Conservation (phyloP, 306 rosid genomes). For the Cucurbita argyrosperma region DNA sequence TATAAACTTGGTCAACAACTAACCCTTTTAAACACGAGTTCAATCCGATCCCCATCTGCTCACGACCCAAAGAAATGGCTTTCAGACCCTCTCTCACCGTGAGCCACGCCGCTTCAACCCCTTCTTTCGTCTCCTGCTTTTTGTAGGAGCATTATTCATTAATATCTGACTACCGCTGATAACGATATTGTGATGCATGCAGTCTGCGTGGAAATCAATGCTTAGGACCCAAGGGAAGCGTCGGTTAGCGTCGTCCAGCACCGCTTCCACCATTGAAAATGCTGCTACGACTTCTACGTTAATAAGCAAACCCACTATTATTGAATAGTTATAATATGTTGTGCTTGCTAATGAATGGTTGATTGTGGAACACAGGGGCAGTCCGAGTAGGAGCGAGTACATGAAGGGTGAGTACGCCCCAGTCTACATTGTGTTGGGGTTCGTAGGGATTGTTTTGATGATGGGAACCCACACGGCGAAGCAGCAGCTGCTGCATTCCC, state of each 20-base stretch:
- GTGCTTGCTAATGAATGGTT: neutral
- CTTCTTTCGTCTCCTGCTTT: neutral
- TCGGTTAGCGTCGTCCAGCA: neutral
- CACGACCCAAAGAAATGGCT: neutral
- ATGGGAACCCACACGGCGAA: slow-evolving; percentile 4
- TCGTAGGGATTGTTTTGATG: neutral
- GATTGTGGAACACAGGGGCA: neutral
- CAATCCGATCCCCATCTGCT: neutral
- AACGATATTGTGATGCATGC: neutral
- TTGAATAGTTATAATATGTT: too few species aligned
- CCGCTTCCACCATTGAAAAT: neutral
- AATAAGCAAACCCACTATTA: neutral
- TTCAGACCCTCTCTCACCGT: neutral
- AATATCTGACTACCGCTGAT: too few species aligned
- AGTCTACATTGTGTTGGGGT: slow-evolving; percentile 2
- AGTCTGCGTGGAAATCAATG: neutral
- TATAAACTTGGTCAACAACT: neutral
- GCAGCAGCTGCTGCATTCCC: slow-evolving; percentile 5
- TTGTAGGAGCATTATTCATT: neutral
- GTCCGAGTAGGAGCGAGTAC: neutral
- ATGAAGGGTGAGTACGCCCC: slow-evolving; percentile 12
- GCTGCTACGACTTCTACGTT: neutral
- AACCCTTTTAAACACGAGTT: neutral
- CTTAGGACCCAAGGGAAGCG: neutral
- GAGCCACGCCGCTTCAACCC: neutral